Base-by-base conservation (phyloP, 2,329 filamentous ascomycete genomes). In the Camillea tinctor region DNA sequence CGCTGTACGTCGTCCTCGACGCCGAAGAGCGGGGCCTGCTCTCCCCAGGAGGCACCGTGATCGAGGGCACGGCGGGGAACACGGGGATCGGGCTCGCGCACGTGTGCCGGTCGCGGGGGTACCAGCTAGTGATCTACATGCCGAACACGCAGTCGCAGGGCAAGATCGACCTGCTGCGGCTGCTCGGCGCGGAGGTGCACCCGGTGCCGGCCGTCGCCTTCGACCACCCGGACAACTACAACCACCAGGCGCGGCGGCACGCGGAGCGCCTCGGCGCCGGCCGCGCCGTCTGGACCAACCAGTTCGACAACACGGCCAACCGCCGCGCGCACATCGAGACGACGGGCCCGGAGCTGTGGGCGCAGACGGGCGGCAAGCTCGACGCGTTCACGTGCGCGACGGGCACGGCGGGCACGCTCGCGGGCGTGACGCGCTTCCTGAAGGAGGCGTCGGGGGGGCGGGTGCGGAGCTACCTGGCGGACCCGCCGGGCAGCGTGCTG, bases 101-200 rank as follows among this genome's bases (percentile, higher is more conserved):
- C 79, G 95, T 99, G 59, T 98, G 95, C 80, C 87, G 94, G 62
- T 91, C 89, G 44, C 90, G 89, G 70, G 95, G 94, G 49, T 98
- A 99, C 84, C 90, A 90, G 74, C 88, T 97, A 55, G 93, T 98
- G 73, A 99, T 99, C 74, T 99, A 98, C 86, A 98, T 99, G 95
- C 95, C 95, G 70, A 91, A 99, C 82, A 98, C 94, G 54, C 95
- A 98, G 80, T 96, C 93, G 20, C 94, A 97, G 79, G 95, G 93
- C 74, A 99, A 99, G 82, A 91, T 99, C 73, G 95, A 98, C 76
- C 84, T 99, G 56, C 81, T 99, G 65, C 85, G 94, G 8, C 82
- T 98, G 40, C 85, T 99, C 9, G 95, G 95, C 66, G 95, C 95
- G 23, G 93, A 98, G 77, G 95, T 99, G 36, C 91, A 96, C 78